Percentiles rank a stretch among this genome's conserved stretches.
phyloP scores from a whole-genome alignment of 768 basidiomycete genomes.

The Mycena belliarum region DNA sequence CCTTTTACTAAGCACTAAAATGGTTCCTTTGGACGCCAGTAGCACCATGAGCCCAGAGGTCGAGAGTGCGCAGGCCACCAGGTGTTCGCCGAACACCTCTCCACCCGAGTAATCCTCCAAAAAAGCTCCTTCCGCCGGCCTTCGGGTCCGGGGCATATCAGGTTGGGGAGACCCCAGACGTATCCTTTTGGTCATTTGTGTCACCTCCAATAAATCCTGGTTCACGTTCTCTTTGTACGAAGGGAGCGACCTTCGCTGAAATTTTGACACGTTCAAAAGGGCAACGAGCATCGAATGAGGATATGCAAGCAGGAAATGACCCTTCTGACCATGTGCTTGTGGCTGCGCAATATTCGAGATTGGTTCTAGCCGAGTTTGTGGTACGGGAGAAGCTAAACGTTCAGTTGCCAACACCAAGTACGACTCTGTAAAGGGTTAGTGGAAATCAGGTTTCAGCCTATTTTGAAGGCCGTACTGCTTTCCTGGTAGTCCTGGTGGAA shows the following conservation, averaged over 20 bases:
- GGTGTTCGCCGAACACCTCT: not conserved
- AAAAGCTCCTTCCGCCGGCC: not conserved
- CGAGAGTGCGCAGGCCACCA: constrained; percentile 1
- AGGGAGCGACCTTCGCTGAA: not conserved
- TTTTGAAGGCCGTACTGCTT: constrained; percentile 52
- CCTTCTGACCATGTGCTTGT: not conserved
- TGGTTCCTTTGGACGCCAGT: not conserved
- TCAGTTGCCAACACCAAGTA: constrained; percentile 5
- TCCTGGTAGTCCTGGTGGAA: constrained; percentile 68
- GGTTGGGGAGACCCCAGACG: constrained; percentile 2
- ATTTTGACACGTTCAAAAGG: not conserved
- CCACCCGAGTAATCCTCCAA: not conserved
- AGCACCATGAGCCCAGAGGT: not conserved
- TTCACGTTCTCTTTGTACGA: not conserved
- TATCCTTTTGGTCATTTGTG: constrained; percentile 12
- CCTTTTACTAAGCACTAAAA: not conserved
- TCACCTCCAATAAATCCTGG: constrained; percentile 1
- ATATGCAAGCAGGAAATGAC: not conserved
- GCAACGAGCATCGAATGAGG: not conserved
- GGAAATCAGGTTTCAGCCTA: not conserved
- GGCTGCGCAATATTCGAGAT: constrained; percentile 11
- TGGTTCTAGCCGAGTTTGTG: not conserved
- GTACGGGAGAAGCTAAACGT: not conserved
- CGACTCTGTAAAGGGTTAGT: not conserved
- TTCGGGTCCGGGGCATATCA: not conserved